Conservation (phyloP, 768 basidiomycete genomes). For the Termitomyces sp. region DNA sequence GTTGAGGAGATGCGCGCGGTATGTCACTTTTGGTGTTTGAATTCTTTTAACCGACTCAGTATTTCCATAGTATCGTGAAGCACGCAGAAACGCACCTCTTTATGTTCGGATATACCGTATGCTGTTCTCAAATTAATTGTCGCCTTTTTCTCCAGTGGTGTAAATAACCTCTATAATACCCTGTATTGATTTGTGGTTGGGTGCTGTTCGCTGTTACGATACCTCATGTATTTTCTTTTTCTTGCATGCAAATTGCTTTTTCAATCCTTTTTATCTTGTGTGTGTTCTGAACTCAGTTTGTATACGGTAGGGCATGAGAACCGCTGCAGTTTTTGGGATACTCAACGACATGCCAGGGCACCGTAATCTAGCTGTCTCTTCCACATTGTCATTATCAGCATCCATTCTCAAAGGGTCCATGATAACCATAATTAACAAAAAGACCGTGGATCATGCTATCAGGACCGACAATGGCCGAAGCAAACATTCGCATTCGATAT, state of each 20-base stretch:
- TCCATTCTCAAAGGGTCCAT: background rate
- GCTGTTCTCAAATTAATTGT: constrained; percentile 31
- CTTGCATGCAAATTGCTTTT: background rate
- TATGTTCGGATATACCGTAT: constrained; percentile 32
- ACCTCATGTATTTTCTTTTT: background rate
- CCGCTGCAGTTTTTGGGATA: background rate
- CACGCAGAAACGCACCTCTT: constrained; percentile 29
- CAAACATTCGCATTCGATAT: background rate
- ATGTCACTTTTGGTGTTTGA: constrained; percentile 2
- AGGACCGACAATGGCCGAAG: background rate
- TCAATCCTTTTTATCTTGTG: background rate
- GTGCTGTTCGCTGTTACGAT: background rate
- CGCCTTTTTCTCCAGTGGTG: background rate
- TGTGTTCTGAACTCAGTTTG: background rate
- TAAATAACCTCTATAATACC: background rate
- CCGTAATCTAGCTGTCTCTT: background rate
- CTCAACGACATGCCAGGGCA: background rate
- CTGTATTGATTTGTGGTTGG: background rate
- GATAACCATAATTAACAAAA: background rate
- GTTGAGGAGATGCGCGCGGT: constrained; percentile 38
- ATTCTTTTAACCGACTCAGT: background rate
- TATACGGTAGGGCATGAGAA: background rate
- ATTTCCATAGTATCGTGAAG: constrained; percentile 29
- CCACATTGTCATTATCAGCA: background rate
- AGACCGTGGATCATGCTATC: background rate